Evolutionary conservation across 306 rosid species (phyloP).

Genomic region (Cucurbita argyrosperma): DNA sequence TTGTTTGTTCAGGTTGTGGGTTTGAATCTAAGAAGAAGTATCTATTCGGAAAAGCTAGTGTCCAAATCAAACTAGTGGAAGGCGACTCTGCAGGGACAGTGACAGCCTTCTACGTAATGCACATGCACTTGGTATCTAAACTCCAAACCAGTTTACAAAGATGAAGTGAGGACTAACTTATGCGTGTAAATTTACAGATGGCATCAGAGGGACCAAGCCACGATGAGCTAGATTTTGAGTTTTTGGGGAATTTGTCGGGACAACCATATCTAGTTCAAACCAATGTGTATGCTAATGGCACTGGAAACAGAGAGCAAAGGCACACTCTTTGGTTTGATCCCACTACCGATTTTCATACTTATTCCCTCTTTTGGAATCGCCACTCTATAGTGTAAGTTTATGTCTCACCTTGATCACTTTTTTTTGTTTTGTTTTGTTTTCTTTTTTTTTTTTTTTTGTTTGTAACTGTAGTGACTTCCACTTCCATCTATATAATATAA

Average conservation of each 20-base stretch:
- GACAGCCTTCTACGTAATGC: constrained; percentile 65
- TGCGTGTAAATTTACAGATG: background rate
- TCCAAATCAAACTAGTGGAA: constrained; percentile 79
- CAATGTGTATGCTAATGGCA: constrained; percentile 11
- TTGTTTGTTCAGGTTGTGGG: constrained; percentile 46
- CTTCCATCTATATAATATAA: background rate
- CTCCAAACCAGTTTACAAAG: background rate
- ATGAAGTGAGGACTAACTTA: background rate
- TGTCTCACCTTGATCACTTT: background rate
- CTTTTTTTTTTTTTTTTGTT: no score
- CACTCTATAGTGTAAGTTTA: background rate
- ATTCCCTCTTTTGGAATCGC: constrained; percentile 10
- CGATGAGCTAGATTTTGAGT: constrained; percentile 14
- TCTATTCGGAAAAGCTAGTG: constrained; percentile 79
- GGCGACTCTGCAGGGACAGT: constrained; percentile 94
- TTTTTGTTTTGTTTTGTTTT: background rate
- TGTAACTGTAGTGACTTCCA: background rate
- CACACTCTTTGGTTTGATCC: constrained; percentile 16
- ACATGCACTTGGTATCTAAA: background rate
- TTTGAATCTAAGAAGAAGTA: constrained; percentile 55
- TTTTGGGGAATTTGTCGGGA: constrained; percentile 8
- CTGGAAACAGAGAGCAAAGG: constrained; percentile 13
- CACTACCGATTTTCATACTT: constrained; percentile 3
- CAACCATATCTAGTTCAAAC: constrained; percentile 8
- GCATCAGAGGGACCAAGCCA: background rate